Evolutionary conservation across 2,329 filamentous ascomycete species (phyloP).

Genomic region (Fulvia fulva): DNA sequence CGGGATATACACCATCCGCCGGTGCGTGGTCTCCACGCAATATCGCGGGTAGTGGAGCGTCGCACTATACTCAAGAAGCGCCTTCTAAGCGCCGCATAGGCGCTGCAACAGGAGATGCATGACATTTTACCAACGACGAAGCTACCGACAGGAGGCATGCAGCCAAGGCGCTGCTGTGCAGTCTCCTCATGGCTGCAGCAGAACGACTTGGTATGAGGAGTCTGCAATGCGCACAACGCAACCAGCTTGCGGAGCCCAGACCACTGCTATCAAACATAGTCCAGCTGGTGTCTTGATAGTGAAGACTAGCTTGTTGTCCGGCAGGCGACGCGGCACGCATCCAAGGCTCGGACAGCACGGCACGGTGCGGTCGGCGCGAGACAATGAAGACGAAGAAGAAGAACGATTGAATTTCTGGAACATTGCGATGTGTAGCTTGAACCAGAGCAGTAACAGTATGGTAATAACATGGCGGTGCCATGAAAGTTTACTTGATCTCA

Average conservation of each 20-base stretch:
- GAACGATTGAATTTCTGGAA: background rate
- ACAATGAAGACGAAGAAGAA: background rate
- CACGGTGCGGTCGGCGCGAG: background rate
- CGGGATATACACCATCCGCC: background rate
- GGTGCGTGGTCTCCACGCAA: background rate
- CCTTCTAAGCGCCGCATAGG: background rate
- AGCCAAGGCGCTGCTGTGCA: background rate
- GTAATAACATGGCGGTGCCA: too few relatives aligned
- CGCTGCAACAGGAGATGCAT: background rate
- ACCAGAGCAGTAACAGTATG: background rate
- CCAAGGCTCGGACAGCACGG: background rate
- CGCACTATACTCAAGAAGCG: background rate
- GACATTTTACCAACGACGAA: background rate
- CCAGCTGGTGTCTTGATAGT: background rate
- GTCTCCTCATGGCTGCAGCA: background rate
- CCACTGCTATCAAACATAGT: background rate
- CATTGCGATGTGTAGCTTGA: background rate
- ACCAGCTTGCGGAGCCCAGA: background rate
- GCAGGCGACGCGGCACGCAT: background rate
- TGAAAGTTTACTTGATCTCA: background rate
- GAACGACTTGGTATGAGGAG: background rate
- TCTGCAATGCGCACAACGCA: background rate
- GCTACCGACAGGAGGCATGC: background rate
- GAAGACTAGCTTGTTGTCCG: background rate
- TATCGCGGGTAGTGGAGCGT: background rate